Percentiles rank a stretch among this genome's conserved stretches.
phyloP scores from a whole-genome alignment of 345 rosid species.

The Cardamine occulta region DNA sequence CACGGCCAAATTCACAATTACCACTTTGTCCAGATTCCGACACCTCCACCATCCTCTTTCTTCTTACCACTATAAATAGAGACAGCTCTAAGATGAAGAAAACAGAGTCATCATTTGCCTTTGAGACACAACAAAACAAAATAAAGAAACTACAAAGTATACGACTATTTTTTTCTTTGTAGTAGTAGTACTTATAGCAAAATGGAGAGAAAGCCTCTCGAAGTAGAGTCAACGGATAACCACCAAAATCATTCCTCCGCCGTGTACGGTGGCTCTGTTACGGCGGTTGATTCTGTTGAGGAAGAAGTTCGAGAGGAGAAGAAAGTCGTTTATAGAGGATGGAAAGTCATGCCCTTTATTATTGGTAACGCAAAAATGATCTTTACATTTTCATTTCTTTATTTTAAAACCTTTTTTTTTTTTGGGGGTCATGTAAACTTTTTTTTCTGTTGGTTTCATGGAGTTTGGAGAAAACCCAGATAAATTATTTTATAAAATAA shows the following conservation, averaged over 20 bases:
- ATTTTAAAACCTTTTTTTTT: neutral
- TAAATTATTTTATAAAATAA: neutral
- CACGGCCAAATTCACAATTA: constrained; percentile 37
- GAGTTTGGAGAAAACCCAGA: neutral
- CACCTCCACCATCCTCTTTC: constrained; percentile 30
- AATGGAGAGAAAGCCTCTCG: constrained; percentile 46
- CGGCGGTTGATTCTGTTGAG: constrained; percentile 36
- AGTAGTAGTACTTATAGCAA: neutral
- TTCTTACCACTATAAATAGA: constrained; percentile 40
- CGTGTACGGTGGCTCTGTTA: constrained; percentile 38
- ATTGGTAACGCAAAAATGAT: constrained; percentile 46
- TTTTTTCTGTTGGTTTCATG: neutral
- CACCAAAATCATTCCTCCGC: constrained; percentile 37
- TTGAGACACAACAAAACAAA: neutral
- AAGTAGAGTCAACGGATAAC: constrained; percentile 38
- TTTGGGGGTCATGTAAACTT: neutral
- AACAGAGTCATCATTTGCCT: constrained; percentile 37
- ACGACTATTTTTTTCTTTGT: neutral
- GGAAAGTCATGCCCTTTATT: constrained; percentile 78
- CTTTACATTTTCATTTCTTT: neutral
- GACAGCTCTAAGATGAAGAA: constrained; percentile 20
- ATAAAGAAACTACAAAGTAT: neutral
- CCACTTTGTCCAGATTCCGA: constrained; percentile 40
- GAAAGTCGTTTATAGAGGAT: constrained; percentile 59
- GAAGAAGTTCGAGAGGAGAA: constrained; percentile 25